A percentile compares a stretch with the other conserved stretches of the same genome.
Conservation (phyloP, 2,329 filamentous ascomycete species). For the Hypoxylon sp. region DNA sequence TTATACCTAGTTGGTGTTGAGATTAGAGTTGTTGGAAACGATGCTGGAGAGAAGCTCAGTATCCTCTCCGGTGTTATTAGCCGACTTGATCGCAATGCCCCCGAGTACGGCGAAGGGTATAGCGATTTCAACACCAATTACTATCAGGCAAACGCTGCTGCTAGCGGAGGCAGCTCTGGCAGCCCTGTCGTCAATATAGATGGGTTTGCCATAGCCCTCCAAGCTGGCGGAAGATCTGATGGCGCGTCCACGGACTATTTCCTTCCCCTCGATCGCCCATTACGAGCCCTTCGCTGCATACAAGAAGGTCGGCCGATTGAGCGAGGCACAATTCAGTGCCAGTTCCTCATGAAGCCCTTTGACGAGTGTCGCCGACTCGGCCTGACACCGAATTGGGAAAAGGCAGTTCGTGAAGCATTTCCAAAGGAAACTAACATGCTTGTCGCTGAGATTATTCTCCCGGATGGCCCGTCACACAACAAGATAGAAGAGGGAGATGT, state of each 20-base stretch:
- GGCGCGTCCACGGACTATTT: slow-evolving; percentile 99
- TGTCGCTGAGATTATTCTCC: slow-evolving; percentile 94
- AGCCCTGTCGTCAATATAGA: slow-evolving; percentile 98
- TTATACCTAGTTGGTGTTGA: slow-evolving; percentile 80
- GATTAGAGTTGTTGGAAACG: slow-evolving; percentile 97
- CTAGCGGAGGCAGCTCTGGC: slow-evolving; percentile 97
- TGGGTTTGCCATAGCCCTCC: slow-evolving; percentile 90
- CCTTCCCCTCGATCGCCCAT: slow-evolving; percentile 89
- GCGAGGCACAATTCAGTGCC: slow-evolving; percentile 97
- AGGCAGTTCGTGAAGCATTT: slow-evolving; percentile 83
- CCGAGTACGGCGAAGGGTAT: slow-evolving; percentile 97
- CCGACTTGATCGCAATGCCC: slow-evolving; percentile 94
- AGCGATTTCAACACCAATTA: slow-evolving; percentile 97
- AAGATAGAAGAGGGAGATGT: slow-evolving; percentile 97
- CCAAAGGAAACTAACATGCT: slow-evolving; percentile 97
- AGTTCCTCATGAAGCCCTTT: slow-evolving; percentile 97
- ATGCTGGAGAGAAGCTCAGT: slow-evolving; percentile 97
- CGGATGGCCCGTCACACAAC: slow-evolving; percentile 86
- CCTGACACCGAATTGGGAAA: slow-evolving; percentile 87
- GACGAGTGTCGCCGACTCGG: slow-evolving; percentile 95
- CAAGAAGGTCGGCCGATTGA: slow-evolving; percentile 81
- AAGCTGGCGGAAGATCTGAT: slow-evolving; percentile 93
- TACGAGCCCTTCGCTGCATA: slow-evolving; percentile 88
- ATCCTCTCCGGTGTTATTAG: slow-evolving; percentile 98
- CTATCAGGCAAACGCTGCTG: slow-evolving; percentile 97